Evolutionary conservation across 106 monocot genomes (phyloP).

Genomic region (Acorus calamus): DNA sequence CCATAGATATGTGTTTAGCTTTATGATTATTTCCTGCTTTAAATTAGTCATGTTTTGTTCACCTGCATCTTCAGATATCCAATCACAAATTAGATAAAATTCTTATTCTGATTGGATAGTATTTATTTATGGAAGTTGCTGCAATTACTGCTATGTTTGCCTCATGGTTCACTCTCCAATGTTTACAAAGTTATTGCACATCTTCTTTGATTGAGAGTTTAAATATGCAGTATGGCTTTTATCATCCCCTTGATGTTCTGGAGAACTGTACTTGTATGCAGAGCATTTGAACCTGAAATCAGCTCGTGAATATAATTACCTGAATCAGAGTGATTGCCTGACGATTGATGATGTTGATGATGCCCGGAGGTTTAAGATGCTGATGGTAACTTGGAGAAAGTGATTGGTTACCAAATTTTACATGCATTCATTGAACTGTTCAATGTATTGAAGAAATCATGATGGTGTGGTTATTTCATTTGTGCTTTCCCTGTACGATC

Average conservation of each 20-base stretch:
- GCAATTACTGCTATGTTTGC: too few relatives aligned
- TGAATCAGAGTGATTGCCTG: constrained; percentile 45
- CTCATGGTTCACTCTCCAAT: too few relatives aligned
- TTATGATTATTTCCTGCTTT: too few relatives aligned
- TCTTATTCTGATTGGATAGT: too few relatives aligned
- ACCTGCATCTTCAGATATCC: too few relatives aligned
- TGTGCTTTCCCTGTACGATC: not conserved
- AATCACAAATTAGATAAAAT: too few relatives aligned
- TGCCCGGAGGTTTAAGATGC: constrained; percentile 32
- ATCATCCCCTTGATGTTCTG: not conserved
- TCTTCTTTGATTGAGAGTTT: too few relatives aligned
- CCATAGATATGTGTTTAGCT: too few relatives aligned
- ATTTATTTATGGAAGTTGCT: too few relatives aligned
- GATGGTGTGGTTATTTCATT: constrained; percentile 1
- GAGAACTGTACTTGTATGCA: constrained; percentile 7
- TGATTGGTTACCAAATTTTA: not conserved
- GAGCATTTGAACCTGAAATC: constrained; percentile 35
- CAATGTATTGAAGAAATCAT: not conserved
- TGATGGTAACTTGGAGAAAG: constrained; percentile 27
- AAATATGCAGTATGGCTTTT: not conserved
- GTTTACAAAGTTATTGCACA: too few relatives aligned
- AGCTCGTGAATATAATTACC: constrained; percentile 39
- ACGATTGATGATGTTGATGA: constrained; percentile 36
- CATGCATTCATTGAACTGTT: not conserved
- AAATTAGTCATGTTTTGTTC: too few relatives aligned